Base-by-base conservation (phyloP, 1,139 yeast genomes). In the Nakaseomyces nivariensis region DNA sequence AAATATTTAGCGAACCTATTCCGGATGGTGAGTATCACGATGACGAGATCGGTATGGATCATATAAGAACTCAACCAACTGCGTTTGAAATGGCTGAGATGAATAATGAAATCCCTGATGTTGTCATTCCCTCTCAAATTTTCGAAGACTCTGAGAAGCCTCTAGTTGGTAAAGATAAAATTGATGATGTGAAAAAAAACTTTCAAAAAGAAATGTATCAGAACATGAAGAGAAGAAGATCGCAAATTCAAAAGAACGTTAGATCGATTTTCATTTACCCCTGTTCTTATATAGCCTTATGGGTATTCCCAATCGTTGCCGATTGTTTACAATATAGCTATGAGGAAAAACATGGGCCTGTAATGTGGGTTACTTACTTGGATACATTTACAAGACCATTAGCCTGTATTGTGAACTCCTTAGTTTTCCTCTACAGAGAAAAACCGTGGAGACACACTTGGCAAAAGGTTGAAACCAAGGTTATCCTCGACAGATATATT, bases 251-350 rank as follows among this genome's bases (percentile, higher is more conserved):
- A 60, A 81, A 82, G 52, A 96, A 88, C 67, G 81, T 87, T 76
- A 81, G 81, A 57, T 75, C 85, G 22, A 83, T 89, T 47, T 87
- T 89, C 65, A 74, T 89, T 41, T 89, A 89, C 64, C 97, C 97
- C 1, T 70, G 84, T 41, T 85, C 95, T 1, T 89, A 87, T 64
- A 73, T 85, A 50, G 72, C 85, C 41, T 68, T 88, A 46, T 88
- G 96, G 96, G 63, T 83, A 13, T 82, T 86, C 56, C 96, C 96
- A 0, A 77, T 87, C 54, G 76, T 83, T n/a, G 74, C 81, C 40
- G 85, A 84, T 60, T 72, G 80, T 46, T 73, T 86, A 6, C 86
- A 81, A 63, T 70, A 71, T 52, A 68, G 71, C 47, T 72, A 78
- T 58, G 84, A 79, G 56, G 60, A 70, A 47, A 54, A 55, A 2